Evolutionary conservation across 108 stramenopile genomes (phyloP).

Genomic region (Stephanodiscus triporus): DNA sequence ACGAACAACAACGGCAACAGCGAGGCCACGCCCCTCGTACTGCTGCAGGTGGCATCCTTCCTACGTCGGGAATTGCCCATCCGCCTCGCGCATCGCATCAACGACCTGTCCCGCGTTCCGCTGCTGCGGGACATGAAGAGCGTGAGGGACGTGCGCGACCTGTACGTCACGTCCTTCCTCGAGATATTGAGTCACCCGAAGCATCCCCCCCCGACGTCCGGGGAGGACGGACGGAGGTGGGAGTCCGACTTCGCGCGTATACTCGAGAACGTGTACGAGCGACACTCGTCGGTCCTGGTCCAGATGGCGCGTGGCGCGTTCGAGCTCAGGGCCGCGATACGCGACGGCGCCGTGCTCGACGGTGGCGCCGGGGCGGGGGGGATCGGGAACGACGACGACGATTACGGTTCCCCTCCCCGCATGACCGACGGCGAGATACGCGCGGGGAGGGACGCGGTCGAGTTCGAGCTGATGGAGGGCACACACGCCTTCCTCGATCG

Average conservation of each 20-base stretch:
- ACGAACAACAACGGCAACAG: constrained; percentile 20
- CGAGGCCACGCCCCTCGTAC: constrained; percentile 46
- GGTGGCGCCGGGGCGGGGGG: constrained; percentile 7
- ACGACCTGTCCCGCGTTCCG: constrained; percentile 88
- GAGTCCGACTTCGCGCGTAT: constrained; percentile 72
- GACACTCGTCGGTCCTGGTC: constrained; percentile 92
- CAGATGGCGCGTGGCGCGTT: constrained; percentile 97
- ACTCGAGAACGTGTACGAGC: constrained; percentile 90
- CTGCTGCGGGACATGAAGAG: constrained; percentile 71
- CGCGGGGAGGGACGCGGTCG: constrained; percentile 28
- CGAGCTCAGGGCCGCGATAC: constrained; percentile 86
- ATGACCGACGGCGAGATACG: constrained; percentile 13
- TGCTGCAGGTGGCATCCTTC: constrained; percentile 86
- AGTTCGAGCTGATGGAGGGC: constrained; percentile 70
- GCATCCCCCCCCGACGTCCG: constrained; percentile 61
- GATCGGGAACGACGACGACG: constrained; percentile 34
- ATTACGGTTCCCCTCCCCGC: neutral
- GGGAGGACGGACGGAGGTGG: constrained; percentile 57
- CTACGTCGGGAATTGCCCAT: constrained; percentile 95
- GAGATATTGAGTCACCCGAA: constrained; percentile 79
- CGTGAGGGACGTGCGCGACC: constrained; percentile 82
- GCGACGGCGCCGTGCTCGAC: constrained; percentile 18
- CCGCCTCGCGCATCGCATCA: constrained; percentile 95
- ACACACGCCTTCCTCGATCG: constrained; percentile 95
- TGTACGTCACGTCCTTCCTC: constrained; percentile 89